A percentile compares a stretch with the other conserved stretches of the same genome.
These are phyloP conservation scores for Backusella westeae DNA, from an alignment of 192 early-diverging fungal genomes.

Conservation along the genomic window DNA sequence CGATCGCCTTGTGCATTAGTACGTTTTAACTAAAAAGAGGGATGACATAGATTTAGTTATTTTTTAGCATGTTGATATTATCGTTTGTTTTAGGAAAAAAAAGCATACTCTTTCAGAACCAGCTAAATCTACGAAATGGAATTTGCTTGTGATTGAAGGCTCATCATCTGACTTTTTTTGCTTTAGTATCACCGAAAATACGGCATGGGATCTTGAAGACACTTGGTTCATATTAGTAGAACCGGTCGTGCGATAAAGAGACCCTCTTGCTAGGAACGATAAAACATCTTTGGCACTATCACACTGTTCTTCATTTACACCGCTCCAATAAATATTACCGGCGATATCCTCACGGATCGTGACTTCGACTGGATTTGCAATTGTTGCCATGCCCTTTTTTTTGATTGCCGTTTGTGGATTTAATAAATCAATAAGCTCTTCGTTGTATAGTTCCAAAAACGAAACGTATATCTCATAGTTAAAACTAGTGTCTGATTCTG, in stretches of 20 bases:
- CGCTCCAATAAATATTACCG: constrained; percentile 84
- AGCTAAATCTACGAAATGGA: constrained; percentile 98
- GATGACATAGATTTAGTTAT: background rate
- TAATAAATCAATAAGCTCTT: constrained; percentile 91
- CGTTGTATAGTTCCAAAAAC: constrained; percentile 95
- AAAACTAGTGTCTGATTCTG: constrained; percentile 31
- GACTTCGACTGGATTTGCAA: constrained; percentile 10
- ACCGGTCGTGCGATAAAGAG: constrained; percentile 65
- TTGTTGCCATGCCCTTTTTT: constrained; percentile 11
- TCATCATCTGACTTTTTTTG: constrained; percentile 59
- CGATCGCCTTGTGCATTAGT: constrained; percentile 91
- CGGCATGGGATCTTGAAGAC: constrained; percentile 94
- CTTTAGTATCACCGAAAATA: constrained; percentile 86
- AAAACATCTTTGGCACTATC: constrained; percentile 60
- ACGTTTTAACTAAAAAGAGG: constrained; percentile 64
- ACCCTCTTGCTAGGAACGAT: constrained; percentile 47
- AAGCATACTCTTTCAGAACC: constrained; percentile 79
- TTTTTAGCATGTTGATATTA: background rate
- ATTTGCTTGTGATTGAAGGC: constrained; percentile 60
- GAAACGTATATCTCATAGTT: constrained; percentile 63
- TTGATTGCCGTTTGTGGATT: constrained; percentile 30
- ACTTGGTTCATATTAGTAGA: constrained; percentile 95
- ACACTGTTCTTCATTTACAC: constrained; percentile 79
- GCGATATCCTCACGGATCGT: constrained; percentile 78
- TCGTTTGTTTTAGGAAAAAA: background rate